Percentiles rank a stretch among this genome's conserved stretches.
phyloP scores from a whole-genome alignment of 1,139 yeast genomes.

The Taphrina flavorubra region DNA sequence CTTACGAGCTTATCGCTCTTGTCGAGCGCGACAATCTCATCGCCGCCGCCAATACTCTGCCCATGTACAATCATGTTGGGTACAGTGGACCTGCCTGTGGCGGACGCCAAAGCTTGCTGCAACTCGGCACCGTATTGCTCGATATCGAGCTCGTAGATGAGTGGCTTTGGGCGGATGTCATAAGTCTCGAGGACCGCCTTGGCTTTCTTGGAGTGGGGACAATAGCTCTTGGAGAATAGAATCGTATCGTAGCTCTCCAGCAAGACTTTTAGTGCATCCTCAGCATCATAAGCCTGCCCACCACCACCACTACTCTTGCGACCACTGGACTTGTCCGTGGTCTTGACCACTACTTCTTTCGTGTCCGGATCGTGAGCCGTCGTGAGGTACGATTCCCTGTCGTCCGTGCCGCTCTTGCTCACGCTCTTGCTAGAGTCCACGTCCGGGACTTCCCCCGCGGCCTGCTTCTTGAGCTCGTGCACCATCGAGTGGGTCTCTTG shows the following conservation, averaged over 20 bases:
- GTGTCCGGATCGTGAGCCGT: constrained; percentile 9
- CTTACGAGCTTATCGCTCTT: constrained; percentile 59
- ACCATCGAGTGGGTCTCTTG: constrained; percentile 35
- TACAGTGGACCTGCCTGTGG: constrained; percentile 90
- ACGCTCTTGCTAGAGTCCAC: background rate
- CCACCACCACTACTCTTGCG: background rate
- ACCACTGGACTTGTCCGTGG: background rate
- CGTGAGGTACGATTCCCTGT: constrained; percentile 11
- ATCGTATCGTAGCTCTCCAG: constrained; percentile 20
- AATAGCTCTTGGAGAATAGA: constrained; percentile 35
- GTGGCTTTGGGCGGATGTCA: constrained; percentile 71
- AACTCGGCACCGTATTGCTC: constrained; percentile 74
- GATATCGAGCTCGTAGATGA: constrained; percentile 79
- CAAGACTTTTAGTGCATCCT: constrained; percentile 15
- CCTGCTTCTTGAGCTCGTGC: constrained; percentile 36
- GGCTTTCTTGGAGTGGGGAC: constrained; percentile 72
- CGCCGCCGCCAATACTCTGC: constrained; percentile 91
- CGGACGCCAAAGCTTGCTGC: constrained; percentile 74
- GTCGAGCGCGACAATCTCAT: constrained; percentile 73
- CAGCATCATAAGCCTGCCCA: constrained; percentile 20
- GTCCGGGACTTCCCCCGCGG: constrained; percentile 13
- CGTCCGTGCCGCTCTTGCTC: background rate
- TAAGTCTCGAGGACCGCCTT: constrained; percentile 73
- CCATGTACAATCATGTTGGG: constrained; percentile 91
- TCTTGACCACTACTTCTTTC: constrained; percentile 13